These are phyloP conservation scores for Paracoccidioides brasiliensis DNA, from an alignment of 2,329 filamentous ascomycete genomes.

Conservation along the genomic window DNA sequence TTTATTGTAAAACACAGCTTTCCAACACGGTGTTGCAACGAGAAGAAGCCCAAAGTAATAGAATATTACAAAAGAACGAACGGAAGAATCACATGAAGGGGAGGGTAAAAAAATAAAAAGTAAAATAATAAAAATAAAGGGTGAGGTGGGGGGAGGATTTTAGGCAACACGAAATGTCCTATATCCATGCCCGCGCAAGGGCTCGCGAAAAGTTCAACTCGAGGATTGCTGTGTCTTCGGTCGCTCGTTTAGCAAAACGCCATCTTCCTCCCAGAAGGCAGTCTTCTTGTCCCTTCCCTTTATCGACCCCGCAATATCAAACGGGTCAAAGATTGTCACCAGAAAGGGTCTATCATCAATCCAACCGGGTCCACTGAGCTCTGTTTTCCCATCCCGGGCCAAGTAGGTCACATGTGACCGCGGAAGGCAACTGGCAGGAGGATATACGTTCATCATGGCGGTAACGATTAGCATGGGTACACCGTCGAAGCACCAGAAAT, in stretches of 20 bases:
- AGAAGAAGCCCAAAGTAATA: too few relatives aligned
- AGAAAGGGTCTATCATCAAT: constrained; percentile 35
- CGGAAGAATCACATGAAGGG: too few relatives aligned
- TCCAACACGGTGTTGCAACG: too few relatives aligned
- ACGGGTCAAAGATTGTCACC: constrained; percentile 32
- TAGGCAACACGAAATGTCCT: neutral
- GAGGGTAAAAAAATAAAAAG: neutral
- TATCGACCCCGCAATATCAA: constrained; percentile 29
- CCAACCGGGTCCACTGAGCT: constrained; percentile 38
- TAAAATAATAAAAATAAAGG: neutral
- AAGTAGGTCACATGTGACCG: constrained; percentile 39
- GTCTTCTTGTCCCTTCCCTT: constrained; percentile 23
- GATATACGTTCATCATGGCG: constrained; percentile 38
- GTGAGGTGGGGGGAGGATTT: neutral
- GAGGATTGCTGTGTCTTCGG: neutral
- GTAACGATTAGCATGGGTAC: constrained; percentile 40
- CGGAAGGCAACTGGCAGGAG: constrained; percentile 39
- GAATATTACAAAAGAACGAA: neutral
- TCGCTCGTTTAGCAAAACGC: neutral
- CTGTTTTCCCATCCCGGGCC: constrained; percentile 39
- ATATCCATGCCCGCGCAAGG: neutral
- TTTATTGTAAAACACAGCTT: too few relatives aligned
- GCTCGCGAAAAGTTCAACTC: neutral
- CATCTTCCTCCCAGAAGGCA: constrained; percentile 27
- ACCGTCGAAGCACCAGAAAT: constrained; percentile 44